Evolutionary conservation across 169 alveolate genomes (phyloP), one percentile per base, ranked within the genome.

Genomic region (Cryptosporidium sp.): DNA sequence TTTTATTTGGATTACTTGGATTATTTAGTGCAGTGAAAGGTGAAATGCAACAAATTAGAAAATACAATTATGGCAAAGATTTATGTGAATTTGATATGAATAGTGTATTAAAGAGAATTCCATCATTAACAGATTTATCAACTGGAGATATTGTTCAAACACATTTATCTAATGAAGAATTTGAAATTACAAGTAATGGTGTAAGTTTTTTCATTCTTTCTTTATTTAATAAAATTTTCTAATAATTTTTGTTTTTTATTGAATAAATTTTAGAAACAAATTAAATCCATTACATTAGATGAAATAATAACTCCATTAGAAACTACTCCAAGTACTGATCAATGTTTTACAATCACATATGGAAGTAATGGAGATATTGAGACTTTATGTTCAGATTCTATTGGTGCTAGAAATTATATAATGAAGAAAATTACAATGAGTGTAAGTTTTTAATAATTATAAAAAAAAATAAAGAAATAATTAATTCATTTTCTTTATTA

Each of bases 341-440:
- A 80, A 23, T 80, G 89, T 37, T 80, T 80, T 65, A 80, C 80
- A 44, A 60, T 80, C 12, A 44, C 75, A 18, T 62, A 61, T 48
- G 75, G 75, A 37, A 12, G 33, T 16, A 33, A 80, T 9, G 75
- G 68, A 3, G 75, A 80, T 12, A 60, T 60, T 21, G 73, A 62
- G 35, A 80, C 89, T 37, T 65, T 80, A 12, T 80, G 89, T 29
- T 60, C 80, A 23, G 89, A 80, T 80, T 44, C 89, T 12, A 69
- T 61, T 21, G 89, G 89, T 29, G 89, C 69, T 12, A 80, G 89
- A 45, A 80, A 80, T 16, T 80, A 80, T 80, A 80, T 80, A n/a
- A 80, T 80, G 89, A 80, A 80, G 62, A 80, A 80, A 29, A 80
- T 80, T 5, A 80, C 75, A 42, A 60, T 62, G 89, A 80, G 75